Evolutionary conservation across 2,329 filamentous ascomycete species (phyloP).

Genomic region (Byssothecium circinans): DNA sequence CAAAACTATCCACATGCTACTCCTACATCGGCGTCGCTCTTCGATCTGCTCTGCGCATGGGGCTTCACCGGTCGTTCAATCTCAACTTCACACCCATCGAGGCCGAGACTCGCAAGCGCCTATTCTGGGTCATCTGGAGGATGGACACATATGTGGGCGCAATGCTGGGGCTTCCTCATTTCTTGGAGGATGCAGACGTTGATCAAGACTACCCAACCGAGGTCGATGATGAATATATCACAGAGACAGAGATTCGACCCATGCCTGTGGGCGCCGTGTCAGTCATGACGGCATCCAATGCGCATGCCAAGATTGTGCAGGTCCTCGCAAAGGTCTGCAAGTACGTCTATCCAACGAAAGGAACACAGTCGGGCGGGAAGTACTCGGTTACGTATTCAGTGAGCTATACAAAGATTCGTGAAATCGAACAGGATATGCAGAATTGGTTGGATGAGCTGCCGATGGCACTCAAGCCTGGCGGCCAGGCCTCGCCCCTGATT

Average conservation of each 20-base stretch:
- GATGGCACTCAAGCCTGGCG: conserved; percentile 74
- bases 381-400: conserved; percentile 60
- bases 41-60: conserved; percentile 54
- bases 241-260: conserved; percentile 51
- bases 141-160: conserved; percentile 57
- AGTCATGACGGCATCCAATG: conserved; percentile 62
- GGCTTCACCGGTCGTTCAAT: conserved; percentile 53
- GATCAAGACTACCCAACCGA: conserved; percentile 52
- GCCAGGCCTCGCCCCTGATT: conserved; percentile 72
- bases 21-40: conserved; percentile 56
- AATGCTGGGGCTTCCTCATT: conserved; percentile 53
- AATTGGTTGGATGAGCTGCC: conserved; percentile 70
- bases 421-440: conserved; percentile 65
- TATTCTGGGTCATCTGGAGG: conserved; percentile 55
- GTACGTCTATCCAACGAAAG: conserved; percentile 66
- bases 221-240: conserved; percentile 56
- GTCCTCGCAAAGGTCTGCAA: conserved; percentile 64
- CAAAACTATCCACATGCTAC: conserved; percentile 56
- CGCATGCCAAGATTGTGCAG: conserved; percentile 59
- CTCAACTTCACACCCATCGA: conserved; percentile 53
- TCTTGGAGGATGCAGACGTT: conserved; percentile 53
- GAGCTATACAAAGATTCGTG: conserved; percentile 64
- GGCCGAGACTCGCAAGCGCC: conserved; percentile 52
- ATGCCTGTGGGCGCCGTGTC: conserved; percentile 60
- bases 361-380: conserved; percentile 40